phyloP scores from a whole-genome alignment of 106 monocot species.

The Xerophyta viscosa region DNA sequence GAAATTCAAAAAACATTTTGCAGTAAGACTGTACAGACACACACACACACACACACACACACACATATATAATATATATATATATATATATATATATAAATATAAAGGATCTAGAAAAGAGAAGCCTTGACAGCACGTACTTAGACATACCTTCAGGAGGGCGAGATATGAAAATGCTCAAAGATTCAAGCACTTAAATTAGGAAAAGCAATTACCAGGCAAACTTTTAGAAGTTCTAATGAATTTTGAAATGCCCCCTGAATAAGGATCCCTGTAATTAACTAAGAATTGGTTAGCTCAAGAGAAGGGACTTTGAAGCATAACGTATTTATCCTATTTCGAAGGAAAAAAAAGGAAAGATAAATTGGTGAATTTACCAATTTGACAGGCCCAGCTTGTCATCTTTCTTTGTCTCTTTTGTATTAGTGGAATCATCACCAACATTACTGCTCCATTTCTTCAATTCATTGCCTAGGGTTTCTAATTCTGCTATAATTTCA shows the following conservation, averaged over 20 bases:
- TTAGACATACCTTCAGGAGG: no score
- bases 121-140: no score
- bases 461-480: conserved; percentile 9
- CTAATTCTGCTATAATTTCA: conserved; percentile 1
- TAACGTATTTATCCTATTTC: background rate
- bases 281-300: background rate
- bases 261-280: conserved; percentile 60
- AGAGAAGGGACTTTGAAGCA: no score
- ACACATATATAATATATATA: no score
- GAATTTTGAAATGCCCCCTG: conserved; percentile 16
- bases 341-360: background rate
- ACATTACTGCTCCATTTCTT: conserved; percentile 6
- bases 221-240: conserved; percentile 13
- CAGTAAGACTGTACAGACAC: no score
- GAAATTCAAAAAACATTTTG: no score
- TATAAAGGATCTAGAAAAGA: no score
- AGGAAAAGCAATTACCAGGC: conserved; percentile 22
- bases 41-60: no score
- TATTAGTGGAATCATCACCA: conserved; percentile 1
- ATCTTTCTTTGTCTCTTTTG: no score
- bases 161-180: no score
- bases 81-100: no score
- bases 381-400: conserved; percentile 44
- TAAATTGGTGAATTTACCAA: conserved; percentile 26
- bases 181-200: no score